These are phyloP conservation scores for Melastoma candidum DNA, from an alignment of 441 rosid species.

Conservation along the genomic window DNA sequence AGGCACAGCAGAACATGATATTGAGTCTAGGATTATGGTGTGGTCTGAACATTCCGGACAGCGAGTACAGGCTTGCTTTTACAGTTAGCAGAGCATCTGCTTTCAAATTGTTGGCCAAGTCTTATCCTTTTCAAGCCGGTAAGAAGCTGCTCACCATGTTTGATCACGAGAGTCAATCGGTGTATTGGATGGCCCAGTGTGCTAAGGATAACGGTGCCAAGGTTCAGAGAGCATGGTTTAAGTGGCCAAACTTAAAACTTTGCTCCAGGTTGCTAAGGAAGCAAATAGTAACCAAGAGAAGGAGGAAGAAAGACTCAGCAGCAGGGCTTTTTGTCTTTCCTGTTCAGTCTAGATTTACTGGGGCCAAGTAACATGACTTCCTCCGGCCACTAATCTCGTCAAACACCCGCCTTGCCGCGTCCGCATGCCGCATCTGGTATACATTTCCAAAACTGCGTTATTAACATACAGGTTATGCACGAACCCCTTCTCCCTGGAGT, in stretches of 20 bases:
- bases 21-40: slow-evolving; percentile 54
- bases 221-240: slow-evolving; percentile 64
- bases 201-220: slow-evolving; percentile 71
- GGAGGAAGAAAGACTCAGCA: slow-evolving; percentile 42
- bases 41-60: slow-evolving; percentile 55
- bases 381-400: slow-evolving; percentile 45
- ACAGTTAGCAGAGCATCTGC: slow-evolving; percentile 67
- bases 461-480: slow-evolving; percentile 45
- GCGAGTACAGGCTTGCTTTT: slow-evolving; percentile 57
- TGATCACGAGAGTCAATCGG: slow-evolving; percentile 71
- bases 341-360: slow-evolving; percentile 59
- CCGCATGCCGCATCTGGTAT: slow-evolving; percentile 63
- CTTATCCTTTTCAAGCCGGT: slow-evolving; percentile 56
- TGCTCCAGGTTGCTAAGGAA: slow-evolving; percentile 61
- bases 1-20: slow-evolving; percentile 48
- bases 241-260: slow-evolving; percentile 57
- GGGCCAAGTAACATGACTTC: slow-evolving; percentile 60
- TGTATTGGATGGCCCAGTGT: slow-evolving; percentile 59
- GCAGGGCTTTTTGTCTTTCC: slow-evolving; percentile 61
- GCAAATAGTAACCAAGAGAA: slow-evolving; percentile 45
- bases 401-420: slow-evolving; percentile 43
- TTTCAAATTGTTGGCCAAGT: slow-evolving; percentile 55
- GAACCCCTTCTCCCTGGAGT: slow-evolving; percentile 34
- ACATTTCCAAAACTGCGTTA: slow-evolving; percentile 61
- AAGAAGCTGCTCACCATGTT: slow-evolving; percentile 58